Conservation (phyloP, 2,329 filamentous ascomycete species). For the Ophiocordyceps polyrhachis-furcata region DNA sequence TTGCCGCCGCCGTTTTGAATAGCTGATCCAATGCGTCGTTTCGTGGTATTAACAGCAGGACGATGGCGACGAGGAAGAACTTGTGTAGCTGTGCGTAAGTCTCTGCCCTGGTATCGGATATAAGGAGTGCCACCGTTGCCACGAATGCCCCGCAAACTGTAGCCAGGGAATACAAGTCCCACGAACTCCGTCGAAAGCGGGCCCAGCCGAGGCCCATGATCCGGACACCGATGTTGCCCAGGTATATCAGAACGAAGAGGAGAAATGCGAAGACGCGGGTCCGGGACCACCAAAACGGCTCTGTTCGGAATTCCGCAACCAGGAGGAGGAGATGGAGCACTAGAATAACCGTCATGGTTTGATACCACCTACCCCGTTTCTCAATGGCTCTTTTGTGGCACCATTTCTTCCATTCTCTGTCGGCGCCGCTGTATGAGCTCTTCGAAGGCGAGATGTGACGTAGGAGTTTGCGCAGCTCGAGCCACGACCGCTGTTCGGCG, state of each 20-base stretch:
- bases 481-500: conserved; percentile 88
- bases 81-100: conserved; percentile 74
- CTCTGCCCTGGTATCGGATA: conserved; percentile 39
- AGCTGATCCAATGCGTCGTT: conserved; percentile 96
- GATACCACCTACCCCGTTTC: conserved; percentile 86
- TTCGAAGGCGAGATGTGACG: conserved; percentile 91
- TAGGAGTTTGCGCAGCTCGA: conserved; percentile 80
- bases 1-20: conserved; percentile 95
- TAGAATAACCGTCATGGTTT: conserved; percentile 59
- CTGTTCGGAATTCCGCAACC: conserved; percentile 68
- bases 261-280: conserved; percentile 64
- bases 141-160: conserved; percentile 61
- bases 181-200: conserved; percentile 79
- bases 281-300: conserved; percentile 50
- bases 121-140: conserved; percentile 59
- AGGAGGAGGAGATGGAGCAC: conserved; percentile 70
- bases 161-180: conserved; percentile 80
- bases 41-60: conserved; percentile 77
- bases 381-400: conserved; percentile 88
- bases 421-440: conserved; percentile 61
- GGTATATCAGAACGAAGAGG: conserved; percentile 62
- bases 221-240: conserved; percentile 65
- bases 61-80: conserved; percentile 77
- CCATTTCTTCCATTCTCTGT: conserved; percentile 71
- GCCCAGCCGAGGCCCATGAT: conserved; percentile 82